These are phyloP conservation scores for Corylus heterophylla DNA, from an alignment of 306 rosid species.

Conservation along the genomic window DNA sequence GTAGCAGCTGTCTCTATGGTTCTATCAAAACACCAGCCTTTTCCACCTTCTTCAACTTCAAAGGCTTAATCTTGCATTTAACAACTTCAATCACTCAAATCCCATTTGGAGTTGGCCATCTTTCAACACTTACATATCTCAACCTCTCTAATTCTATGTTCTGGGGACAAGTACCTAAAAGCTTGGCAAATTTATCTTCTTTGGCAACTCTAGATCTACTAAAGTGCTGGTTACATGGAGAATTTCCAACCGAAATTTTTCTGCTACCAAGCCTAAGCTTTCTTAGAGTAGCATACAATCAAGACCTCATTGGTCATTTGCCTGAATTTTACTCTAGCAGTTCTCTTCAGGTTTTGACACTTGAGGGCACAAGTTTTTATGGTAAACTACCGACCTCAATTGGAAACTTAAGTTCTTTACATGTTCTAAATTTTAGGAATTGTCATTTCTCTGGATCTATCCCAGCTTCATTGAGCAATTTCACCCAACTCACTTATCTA, in stretches of 20 bases:
- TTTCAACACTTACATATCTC: conserved; percentile 12
- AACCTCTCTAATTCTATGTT: conserved; percentile 11
- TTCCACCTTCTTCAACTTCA: conserved; percentile 21
- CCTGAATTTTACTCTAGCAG: conserved; percentile 33
- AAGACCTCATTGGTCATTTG: conserved; percentile 25
- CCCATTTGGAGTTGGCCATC: conserved; percentile 11
- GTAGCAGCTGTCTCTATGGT: background rate
- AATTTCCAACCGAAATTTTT: conserved; percentile 32
- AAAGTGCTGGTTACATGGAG: conserved; percentile 14
- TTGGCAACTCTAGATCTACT: background rate
- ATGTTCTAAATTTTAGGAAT: background rate
- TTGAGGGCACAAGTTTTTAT: conserved; percentile 7
- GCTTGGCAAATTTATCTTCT: conserved; percentile 30
- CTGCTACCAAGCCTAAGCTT: conserved; percentile 21
- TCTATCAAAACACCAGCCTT: background rate
- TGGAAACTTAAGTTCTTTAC: conserved; percentile 23
- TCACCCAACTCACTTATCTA: conserved; percentile 4
- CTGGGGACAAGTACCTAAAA: conserved; percentile 6
- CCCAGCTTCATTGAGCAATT: conserved; percentile 39
- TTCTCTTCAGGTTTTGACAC: background rate
- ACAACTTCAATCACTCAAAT: conserved; percentile 31
- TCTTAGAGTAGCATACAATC: background rate
- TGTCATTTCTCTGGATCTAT: conserved; percentile 11
- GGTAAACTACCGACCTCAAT: conserved; percentile 37
- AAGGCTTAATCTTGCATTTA: conserved; percentile 26